Evolutionary conservation across 768 basidiomycete genomes (phyloP), one percentile per base, ranked within the genome.

Genomic region (Tubosaeta sp.): DNA sequence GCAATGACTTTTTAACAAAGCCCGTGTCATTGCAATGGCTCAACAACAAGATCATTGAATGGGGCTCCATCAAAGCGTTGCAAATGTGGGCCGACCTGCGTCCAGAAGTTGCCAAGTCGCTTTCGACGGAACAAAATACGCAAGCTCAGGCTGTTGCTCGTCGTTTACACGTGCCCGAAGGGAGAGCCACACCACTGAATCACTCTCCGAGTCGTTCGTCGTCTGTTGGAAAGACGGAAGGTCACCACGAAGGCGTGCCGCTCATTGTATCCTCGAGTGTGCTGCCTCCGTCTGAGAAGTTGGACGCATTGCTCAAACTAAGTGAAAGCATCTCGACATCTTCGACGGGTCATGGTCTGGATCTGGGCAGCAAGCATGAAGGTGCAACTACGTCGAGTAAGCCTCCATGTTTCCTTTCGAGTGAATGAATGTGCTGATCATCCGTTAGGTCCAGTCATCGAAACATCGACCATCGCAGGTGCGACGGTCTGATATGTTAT

Each of bases 1-100:
- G 96, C 72, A 98, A 99, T 61, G 96, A 99, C 68, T 99, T 98
- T 71, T 70, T 99, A 44, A 98, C 94, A 36, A 99, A 99, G 63
- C 96, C 96, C 0, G 95, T 99, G 27, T 92, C 90, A 7, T 75
- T 96, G 25, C 77, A 87, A 40, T 99, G 96, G 96, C 75, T 99
- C 46, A 93, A 97, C 66, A 90, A 86, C 74, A 99, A 99, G 75
- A 94, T 98, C 65, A 90, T 95, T 54, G 96, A 99, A 68, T 99
- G 96, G 96, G 96, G 96, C 0, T 95, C 92, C 3, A 98, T 99
- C 72, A 93, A 93, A 66, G 90, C 89, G 6, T 64, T 93, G 50
- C 89, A 92, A 64, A 92, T 91, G 87, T 93, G 89, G 86, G 90
- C 90, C 11, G 90, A 91, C 63, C 71, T 86, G 51, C 76, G 84